A percentile compares a stretch with the other conserved stretches of the same genome.
Evolutionary conservation across 1,284 basidiomycete species (phyloP).

Genomic region (Takashimella koratensis): DNA sequence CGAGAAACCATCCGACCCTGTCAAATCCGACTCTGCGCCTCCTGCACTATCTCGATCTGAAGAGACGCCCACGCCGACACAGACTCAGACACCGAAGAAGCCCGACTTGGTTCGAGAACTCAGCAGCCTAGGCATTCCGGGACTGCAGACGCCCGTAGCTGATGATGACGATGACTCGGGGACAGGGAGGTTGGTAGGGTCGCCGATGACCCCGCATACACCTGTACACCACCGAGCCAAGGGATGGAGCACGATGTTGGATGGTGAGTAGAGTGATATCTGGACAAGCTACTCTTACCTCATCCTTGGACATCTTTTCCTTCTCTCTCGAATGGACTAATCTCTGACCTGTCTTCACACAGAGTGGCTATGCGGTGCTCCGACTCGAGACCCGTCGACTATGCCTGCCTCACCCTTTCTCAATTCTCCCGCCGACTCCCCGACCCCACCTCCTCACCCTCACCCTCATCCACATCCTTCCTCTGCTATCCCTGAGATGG

Average conservation of each 20-base stretch:
- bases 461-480: slow-evolving; percentile 5
- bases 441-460: not conserved
- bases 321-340: too few species aligned
- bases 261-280: slow-evolving; percentile 35
- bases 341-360: too few species aligned
- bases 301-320: too few species aligned
- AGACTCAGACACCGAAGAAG: not conserved
- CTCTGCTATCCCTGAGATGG: slow-evolving; percentile 2
- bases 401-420: slow-evolving; percentile 4
- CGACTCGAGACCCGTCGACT: not conserved
- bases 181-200: slow-evolving; percentile 4
- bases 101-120: not conserved
- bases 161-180: slow-evolving; percentile 6
- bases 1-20: too few species aligned
- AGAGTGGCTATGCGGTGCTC: slow-evolving; percentile 42
- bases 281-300: not conserved
- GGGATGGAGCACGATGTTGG: slow-evolving; percentile 46
- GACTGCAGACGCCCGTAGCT: not conserved
- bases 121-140: not conserved
- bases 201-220: slow-evolving; percentile 17
- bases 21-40: too few species aligned
- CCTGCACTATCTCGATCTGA: too few species aligned
- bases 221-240: slow-evolving; percentile 20
- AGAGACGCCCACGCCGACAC: too few species aligned
- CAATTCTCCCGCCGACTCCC: slow-evolving; percentile 6